A percentile compares a stretch with the other conserved stretches of the same genome.
Conservation (phyloP, 31 red algal species). For the Asparagopsis taxiformis region DNA sequence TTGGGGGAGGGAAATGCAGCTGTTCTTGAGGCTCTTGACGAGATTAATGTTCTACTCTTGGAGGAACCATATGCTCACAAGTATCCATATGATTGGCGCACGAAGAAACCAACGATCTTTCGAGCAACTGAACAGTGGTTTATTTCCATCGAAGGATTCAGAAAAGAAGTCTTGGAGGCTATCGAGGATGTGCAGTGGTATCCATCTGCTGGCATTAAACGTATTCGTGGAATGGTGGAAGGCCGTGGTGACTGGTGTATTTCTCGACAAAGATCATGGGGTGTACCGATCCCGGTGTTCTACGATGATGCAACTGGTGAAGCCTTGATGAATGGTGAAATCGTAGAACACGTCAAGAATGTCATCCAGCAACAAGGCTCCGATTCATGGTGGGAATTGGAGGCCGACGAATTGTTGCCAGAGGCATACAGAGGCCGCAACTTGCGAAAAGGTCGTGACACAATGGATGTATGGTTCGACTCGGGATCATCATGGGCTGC, state of each 20-base stretch:
- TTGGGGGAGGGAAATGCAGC: constrained; percentile 80
- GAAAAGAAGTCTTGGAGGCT: constrained; percentile 72
- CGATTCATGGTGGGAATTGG: constrained; percentile 91
- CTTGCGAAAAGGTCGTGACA: constrained; percentile 86
- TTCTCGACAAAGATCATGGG: constrained; percentile 94
- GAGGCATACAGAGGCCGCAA: constrained; percentile 60
- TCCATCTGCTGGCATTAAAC: constrained; percentile 74
- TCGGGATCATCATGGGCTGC: constrained; percentile 98
- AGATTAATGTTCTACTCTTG: constrained; percentile 57
- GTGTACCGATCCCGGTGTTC: constrained; percentile 99
- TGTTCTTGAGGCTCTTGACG: constrained; percentile 62
- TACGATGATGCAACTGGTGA: constrained; percentile 81
- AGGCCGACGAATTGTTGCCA: constrained; percentile 86
- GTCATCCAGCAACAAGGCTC: constrained; percentile 77
- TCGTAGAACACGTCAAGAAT: constrained; percentile 63
- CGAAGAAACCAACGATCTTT: constrained; percentile 98
- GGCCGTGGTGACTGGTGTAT: constrained; percentile 98
- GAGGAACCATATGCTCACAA: constrained; percentile 95
- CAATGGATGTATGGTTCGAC: constrained; percentile 99
- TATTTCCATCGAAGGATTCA: constrained; percentile 87
- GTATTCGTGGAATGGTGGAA: constrained; percentile 93
- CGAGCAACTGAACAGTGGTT: constrained; percentile 99
- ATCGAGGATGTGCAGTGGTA: constrained; percentile 84
- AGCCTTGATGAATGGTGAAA: constrained; percentile 74
- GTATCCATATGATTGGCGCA: constrained; percentile 98